Conservation (phyloP, 495 filamentous ascomycete genomes). For the Talaromyces thailandensis region DNA sequence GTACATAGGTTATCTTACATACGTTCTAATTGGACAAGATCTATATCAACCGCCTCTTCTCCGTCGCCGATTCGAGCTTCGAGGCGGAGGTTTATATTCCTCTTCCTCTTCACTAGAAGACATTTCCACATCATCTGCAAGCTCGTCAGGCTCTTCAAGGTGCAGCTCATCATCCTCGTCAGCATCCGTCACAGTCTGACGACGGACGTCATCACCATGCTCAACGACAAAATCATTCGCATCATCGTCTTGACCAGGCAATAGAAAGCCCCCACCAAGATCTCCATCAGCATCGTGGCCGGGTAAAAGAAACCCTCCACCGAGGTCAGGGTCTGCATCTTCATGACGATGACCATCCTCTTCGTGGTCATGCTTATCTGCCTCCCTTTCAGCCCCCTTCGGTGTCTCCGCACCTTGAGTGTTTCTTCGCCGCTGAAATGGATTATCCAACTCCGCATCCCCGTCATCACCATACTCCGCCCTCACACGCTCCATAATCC, state of each 20-base stretch:
- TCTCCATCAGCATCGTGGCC: constrained; percentile 17
- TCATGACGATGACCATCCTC: constrained; percentile 5
- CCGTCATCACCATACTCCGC: constrained; percentile 62
- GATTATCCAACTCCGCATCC: constrained; percentile 25
- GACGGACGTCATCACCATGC: background rate
- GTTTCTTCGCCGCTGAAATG: constrained; percentile 16
- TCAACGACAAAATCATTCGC: constrained; percentile 4
- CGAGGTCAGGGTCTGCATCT: constrained; percentile 17
- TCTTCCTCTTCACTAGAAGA: constrained; percentile 1
- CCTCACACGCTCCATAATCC: constrained; percentile 69
- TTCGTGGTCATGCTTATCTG: background rate
- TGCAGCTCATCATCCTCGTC: too few species aligned
- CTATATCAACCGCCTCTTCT: constrained; percentile 3
- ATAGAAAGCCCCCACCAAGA: constrained; percentile 27
- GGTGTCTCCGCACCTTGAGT: constrained; percentile 4
- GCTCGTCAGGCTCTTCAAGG: background rate
- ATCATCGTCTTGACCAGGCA: constrained; percentile 18
- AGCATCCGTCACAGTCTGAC: too few species aligned
- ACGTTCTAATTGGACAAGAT: background rate
- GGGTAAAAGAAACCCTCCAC: constrained; percentile 26
- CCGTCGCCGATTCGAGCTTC: background rate
- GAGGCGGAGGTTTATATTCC: constrained; percentile 1
- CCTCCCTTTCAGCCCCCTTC: background rate
- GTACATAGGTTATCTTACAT: background rate
- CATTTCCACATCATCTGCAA: background rate